A percentile compares a stretch with the other conserved stretches of the same genome.
Evolutionary conservation across 225 moss, liverwort and hornwort genomes (phyloP).

Genomic region (Marchantia polymorpha): DNA sequence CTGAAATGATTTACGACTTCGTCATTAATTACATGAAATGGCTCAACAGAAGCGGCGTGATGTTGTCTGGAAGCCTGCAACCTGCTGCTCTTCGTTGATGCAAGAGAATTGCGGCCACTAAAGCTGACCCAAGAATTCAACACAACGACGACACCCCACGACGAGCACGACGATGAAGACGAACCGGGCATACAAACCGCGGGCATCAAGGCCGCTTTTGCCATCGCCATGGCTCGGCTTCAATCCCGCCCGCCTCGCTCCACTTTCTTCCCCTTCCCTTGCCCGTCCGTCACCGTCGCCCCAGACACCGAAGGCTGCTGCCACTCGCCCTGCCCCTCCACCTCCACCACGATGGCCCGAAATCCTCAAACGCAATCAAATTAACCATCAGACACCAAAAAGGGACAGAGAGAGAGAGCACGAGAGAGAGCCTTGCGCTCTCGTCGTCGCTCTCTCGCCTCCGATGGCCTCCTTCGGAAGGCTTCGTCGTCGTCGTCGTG

Average conservation of each 20-base stretch:
- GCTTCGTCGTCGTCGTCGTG: too few species aligned
- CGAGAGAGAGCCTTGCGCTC: neutral
- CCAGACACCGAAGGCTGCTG: neutral
- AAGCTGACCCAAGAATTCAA: slow-evolving; percentile 1
- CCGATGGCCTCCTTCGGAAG: neutral
- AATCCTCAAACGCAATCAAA: neutral
- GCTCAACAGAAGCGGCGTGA: neutral
- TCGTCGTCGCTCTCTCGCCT: neutral
- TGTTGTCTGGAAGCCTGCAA: neutral
- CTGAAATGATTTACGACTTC: neutral
- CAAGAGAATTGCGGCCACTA: neutral
- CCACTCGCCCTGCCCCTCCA: neutral
- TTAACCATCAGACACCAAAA: slow-evolving; percentile 3
- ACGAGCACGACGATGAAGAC: neutral
- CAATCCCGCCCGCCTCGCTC: neutral
- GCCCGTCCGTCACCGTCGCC: neutral
- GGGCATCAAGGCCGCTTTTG: neutral
- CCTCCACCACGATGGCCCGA: neutral
- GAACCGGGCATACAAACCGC: slow-evolving; percentile 8
- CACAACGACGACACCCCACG: neutral
- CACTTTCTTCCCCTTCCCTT: neutral
- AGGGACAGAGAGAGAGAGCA: neutral
- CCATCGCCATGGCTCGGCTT: slow-evolving; percentile 1
- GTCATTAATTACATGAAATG: neutral
- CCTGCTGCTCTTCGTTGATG: slow-evolving; percentile 1